phyloP scores from a whole-genome alignment of 1,284 basidiomycete genomes.

The Austroboletus novae-zelandiae region DNA sequence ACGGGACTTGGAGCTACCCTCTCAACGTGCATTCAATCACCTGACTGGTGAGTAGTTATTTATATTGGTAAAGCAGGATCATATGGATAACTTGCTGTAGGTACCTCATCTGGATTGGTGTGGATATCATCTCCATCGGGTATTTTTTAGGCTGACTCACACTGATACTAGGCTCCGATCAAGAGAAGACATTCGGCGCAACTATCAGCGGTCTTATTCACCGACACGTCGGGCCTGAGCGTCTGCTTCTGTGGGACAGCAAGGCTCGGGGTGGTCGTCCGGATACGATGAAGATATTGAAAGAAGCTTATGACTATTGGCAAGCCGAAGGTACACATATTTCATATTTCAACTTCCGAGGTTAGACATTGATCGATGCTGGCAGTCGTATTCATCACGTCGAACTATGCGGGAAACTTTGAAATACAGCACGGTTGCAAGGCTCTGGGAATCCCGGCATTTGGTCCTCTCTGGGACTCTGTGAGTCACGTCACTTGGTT shows the following conservation, averaged over 20 bases:
- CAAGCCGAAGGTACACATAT: constrained; percentile 64
- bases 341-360: not conserved
- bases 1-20: too few relatives aligned
- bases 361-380: constrained; percentile 6
- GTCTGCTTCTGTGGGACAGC: too few relatives aligned
- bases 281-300: too few relatives aligned
- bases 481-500: constrained; percentile 38
- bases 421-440: constrained; percentile 85
- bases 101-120: constrained; percentile 79
- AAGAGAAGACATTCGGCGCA: constrained; percentile 75
- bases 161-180: constrained; percentile 56
- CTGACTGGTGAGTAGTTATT: too few relatives aligned
- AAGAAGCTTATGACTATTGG: too few relatives aligned
- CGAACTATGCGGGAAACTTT: constrained; percentile 71
- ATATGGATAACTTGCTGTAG: constrained; percentile 32
- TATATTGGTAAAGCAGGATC: constrained; percentile 3
- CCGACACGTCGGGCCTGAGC: constrained; percentile 55
- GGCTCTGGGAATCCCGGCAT: constrained; percentile 65
- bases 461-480: constrained; percentile 74
- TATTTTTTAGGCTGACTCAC: constrained; percentile 2
- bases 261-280: too few relatives aligned
- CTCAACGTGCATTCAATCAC: too few relatives aligned
- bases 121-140: constrained; percentile 17
- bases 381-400: constrained; percentile 73
- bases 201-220: constrained; percentile 70